Evolutionary conservation across 2,329 filamentous ascomycete species (phyloP).

Genomic region (Trichoderma asperellum): DNA sequence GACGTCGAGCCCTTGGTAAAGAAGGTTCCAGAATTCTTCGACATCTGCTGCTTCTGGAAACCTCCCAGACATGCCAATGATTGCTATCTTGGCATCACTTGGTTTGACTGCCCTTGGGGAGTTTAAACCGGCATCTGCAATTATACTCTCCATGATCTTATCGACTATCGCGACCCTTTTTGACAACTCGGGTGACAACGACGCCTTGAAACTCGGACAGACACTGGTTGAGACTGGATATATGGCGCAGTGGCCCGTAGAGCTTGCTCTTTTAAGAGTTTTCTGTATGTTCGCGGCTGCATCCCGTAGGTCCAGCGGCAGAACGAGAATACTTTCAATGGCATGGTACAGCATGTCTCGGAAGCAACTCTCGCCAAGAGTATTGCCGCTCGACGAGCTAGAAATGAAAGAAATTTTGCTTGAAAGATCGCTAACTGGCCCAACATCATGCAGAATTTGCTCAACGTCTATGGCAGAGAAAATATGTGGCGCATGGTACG

Average conservation of each 20-base stretch:
- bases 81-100: conserved; percentile 66
- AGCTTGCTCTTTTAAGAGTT: background rate
- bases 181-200: background rate
- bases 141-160: conserved; percentile 8
- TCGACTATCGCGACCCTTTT: background rate
- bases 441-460: conserved; percentile 10
- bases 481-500: conserved; percentile 22
- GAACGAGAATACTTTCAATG: conserved; percentile 18
- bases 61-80: conserved; percentile 66
- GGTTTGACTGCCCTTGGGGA: background rate
- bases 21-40: conserved; percentile 63
- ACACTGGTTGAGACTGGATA: conserved; percentile 3
- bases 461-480: conserved; percentile 17
- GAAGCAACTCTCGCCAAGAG: background rate
- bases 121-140: background rate
- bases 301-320: conserved; percentile 5
- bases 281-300: conserved; percentile 11
- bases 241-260: background rate
- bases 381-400: background rate
- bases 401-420: conserved; percentile 5
- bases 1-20: conserved; percentile 69
- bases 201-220: conserved; percentile 4
- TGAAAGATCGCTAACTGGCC: background rate
- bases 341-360: background rate
- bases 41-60: conserved; percentile 48